These are phyloP conservation scores for Monosporascus sp. DNA, from an alignment of 2,329 filamentous ascomycete species.

Conservation along the genomic window DNA sequence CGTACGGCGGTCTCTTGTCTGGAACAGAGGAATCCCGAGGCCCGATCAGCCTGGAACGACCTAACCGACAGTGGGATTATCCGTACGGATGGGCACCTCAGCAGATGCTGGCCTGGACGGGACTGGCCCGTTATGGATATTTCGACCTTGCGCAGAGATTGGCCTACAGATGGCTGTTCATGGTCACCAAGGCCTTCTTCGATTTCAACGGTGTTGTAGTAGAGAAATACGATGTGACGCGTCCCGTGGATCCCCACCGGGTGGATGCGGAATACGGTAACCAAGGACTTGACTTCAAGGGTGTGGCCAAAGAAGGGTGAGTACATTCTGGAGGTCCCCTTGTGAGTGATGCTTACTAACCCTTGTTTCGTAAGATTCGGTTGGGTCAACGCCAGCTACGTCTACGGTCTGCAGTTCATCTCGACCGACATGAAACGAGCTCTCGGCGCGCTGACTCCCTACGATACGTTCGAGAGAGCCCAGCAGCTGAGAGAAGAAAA, in stretches of 20 bases:
- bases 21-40: constrained; percentile 89
- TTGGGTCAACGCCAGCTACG: constrained; percentile 98
- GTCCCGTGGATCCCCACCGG: constrained; percentile 82
- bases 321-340: constrained; percentile 30
- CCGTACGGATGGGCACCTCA: constrained; percentile 98
- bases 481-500: constrained; percentile 51
- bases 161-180: constrained; percentile 95
- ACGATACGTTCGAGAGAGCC: constrained; percentile 74
- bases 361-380: constrained; percentile 63
- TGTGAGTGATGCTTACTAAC: constrained; percentile 4
- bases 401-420: constrained; percentile 85
- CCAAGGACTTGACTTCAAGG: constrained; percentile 92
- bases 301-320: constrained; percentile 92
- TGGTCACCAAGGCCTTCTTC: constrained; percentile 97
- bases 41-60: constrained; percentile 69
- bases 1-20: constrained; percentile 78
- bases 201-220: constrained; percentile 98
- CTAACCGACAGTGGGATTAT: constrained; percentile 97
- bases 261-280: constrained; percentile 98
- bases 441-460: constrained; percentile 81
- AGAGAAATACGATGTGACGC: constrained; percentile 97
- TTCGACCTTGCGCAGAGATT: constrained; percentile 83
- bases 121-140: constrained; percentile 86
- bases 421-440: constrained; percentile 86
- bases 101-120: constrained; percentile 97